phyloP scores from a whole-genome alignment of 768 basidiomycete genomes.

The Rhodotorula kratochvilovae region DNA sequence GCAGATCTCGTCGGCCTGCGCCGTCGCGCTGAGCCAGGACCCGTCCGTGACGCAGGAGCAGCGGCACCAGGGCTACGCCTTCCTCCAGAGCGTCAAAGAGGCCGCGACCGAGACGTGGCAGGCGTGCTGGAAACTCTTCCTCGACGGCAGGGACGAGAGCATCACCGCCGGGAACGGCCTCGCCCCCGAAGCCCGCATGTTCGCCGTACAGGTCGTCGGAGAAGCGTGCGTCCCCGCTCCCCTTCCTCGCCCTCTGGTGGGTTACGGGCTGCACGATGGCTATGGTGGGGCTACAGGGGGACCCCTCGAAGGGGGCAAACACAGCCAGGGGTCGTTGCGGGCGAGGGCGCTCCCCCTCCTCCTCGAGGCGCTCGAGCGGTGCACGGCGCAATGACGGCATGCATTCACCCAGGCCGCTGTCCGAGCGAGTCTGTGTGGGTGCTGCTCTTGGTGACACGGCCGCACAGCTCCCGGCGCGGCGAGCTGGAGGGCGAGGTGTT shows the following conservation, averaged over 20 bases:
- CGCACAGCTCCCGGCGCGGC: too few species aligned
- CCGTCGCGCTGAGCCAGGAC: conserved; percentile 4
- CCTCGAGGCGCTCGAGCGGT: too few species aligned
- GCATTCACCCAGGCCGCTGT: too few species aligned
- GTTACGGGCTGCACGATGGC: too few species aligned
- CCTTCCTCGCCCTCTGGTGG: neutral
- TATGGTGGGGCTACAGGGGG: too few species aligned
- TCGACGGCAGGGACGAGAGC: conserved; percentile 17
- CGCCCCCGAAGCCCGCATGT: conserved; percentile 39
- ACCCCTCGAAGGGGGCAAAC: too few species aligned
- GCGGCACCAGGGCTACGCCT: conserved; percentile 37
- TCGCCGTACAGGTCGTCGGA: conserved; percentile 42
- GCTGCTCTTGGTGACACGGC: too few species aligned
- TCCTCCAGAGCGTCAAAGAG: conserved; percentile 41
- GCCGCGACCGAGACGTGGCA: conserved; percentile 31
- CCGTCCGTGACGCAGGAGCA: conserved; percentile 16
- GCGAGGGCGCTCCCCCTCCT: too few species aligned
- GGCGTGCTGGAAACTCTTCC: conserved; percentile 40
- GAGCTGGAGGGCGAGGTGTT: too few species aligned
- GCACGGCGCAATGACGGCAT: too few species aligned
- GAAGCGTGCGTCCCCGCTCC: conserved; percentile 35
- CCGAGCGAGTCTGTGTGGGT: too few species aligned
- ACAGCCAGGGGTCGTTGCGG: too few species aligned
- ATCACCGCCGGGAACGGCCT: neutral
- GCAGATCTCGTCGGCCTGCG: neutral